Conservation (phyloP, 768 basidiomycete species). For the Scleroderma bovista region DNA sequence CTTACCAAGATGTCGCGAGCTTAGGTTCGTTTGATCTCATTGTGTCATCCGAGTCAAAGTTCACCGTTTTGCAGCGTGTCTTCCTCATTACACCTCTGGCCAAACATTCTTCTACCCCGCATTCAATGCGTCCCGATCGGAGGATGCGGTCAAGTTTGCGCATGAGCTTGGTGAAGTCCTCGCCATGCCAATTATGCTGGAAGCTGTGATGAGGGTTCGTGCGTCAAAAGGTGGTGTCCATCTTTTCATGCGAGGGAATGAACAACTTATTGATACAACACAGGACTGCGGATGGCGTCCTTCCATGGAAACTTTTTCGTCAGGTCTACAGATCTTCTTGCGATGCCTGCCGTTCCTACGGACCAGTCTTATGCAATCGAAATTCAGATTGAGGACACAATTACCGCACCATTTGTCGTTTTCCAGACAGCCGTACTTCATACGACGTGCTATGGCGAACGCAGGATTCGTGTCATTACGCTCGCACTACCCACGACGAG, state of each 20-base stretch:
- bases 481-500: constrained; percentile 83
- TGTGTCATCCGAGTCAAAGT: not conserved
- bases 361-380: constrained; percentile 97
- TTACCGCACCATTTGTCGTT: constrained; percentile 87
- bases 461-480: constrained; percentile 88
- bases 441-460: constrained; percentile 90
- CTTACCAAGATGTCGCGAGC: constrained; percentile 93
- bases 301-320: constrained; percentile 99
- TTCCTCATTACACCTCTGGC: constrained; percentile 96
- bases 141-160: constrained; percentile 97
- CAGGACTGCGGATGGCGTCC: constrained; percentile 89
- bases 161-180: constrained; percentile 94
- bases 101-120: constrained; percentile 98
- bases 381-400: constrained; percentile 90
- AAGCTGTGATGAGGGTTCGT: constrained; percentile 96
- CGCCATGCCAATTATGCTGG: constrained; percentile 91
- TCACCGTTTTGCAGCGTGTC: constrained; percentile 51
- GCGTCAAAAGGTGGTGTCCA: constrained; percentile 73
- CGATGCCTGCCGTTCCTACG: constrained; percentile 94
- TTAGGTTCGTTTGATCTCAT: constrained; percentile 52
- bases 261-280: not conserved
- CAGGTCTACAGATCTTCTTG: constrained; percentile 91
- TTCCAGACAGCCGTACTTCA: constrained; percentile 93
- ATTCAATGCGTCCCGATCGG: constrained; percentile 90
- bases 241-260: not conserved